A percentile compares a stretch with the other conserved stretches of the same genome.
Conservation (phyloP, 2,329 filamentous ascomycete genomes). For the Lizonia empirigonia region DNA sequence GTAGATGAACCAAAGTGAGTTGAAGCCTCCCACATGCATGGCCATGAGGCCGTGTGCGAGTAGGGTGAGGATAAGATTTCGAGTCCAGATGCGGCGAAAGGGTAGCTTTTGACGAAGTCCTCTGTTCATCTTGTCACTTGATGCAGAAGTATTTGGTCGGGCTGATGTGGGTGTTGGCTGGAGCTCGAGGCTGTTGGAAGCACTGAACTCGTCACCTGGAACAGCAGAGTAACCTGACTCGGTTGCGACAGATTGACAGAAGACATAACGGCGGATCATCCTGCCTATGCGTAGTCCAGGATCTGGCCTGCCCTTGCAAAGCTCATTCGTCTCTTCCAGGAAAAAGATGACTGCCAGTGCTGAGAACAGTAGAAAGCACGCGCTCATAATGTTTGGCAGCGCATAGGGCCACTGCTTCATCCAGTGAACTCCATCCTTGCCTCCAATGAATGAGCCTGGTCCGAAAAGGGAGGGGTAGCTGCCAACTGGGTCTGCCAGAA, state of each 20-base stretch:
- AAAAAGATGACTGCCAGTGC: conserved; percentile 64
- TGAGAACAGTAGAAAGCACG: conserved; percentile 62
- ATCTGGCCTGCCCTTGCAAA: conserved; percentile 49
- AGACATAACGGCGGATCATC: conserved; percentile 45
- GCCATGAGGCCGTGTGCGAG: conserved; percentile 53
- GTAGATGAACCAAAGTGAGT: conserved; percentile 57
- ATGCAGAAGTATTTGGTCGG: conserved; percentile 1
- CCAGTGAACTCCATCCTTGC: conserved; percentile 65
- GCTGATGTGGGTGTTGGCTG: conserved; percentile 39
- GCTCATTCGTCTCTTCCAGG: conserved; percentile 65
- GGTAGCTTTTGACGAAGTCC: conserved; percentile 46
- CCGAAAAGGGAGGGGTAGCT: conserved; percentile 69
- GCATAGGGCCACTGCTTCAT: conserved; percentile 71
- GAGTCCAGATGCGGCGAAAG: conserved; percentile 55
- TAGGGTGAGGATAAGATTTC: conserved; percentile 52
- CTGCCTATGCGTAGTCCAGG: conserved; percentile 48
- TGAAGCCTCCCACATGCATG: conserved; percentile 57
- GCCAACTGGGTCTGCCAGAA: conserved; percentile 69
- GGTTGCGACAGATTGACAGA: conserved; percentile 30
- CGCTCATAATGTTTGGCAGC: conserved; percentile 71
- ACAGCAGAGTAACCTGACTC: conserved; percentile 42
- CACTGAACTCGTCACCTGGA: conserved; percentile 34
- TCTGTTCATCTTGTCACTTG: conserved; percentile 20
- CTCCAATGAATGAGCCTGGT: conserved; percentile 61
- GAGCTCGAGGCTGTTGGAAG: conserved; percentile 33